Evolutionary conservation across 2,329 filamentous ascomycete species (phyloP), one percentile per base, ranked within the genome.

Genomic region (Aspergillus tanneri): DNA sequence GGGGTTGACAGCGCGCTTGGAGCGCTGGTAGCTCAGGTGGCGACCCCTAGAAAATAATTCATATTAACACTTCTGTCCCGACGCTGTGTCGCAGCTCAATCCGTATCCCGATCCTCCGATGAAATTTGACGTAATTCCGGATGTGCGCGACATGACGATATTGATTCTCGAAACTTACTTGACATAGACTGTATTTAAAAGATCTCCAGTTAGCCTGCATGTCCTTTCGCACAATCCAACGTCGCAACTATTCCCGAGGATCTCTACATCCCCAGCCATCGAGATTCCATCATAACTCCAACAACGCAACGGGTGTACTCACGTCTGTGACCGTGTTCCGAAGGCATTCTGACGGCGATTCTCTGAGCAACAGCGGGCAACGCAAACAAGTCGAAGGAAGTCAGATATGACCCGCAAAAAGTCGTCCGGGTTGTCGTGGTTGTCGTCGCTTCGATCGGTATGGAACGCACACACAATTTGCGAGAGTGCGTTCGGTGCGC

Each of bases 1-100:
- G 67, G 92, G 87, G 82, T 88, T 90, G 73, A 86, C 90, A 79
- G 83, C 87, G 79, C 89, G 88, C 83, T 95, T 92, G 75, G 87
- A 87, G 78, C 92, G 88, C 84, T 95, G 87, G 84, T 96, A 96
- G 80, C 87, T 92, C 80, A 97, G 81, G 86, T 97, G 92, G 79
- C 90, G 91, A 82, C 90, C 92, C 90, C 89, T 95, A 72, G 57
- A 59, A 25, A 63, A 49, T 57, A 61, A 61, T 54, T 55, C 59
- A 59, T 62, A 63, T 71, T 68, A 71, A 69, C 57, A 44, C 49
- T 36, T 58, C 60, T 62, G 55, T 56, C 54, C 50, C 43, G 16
- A 37, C 42, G 23, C 23, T 35, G 36, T 53, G 49, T 27, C 34
- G 44, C 41, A 27, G 39, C 42, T 54, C 43, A 30, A 55, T 50